Evolutionary conservation across 2,329 filamentous ascomycete genomes (phyloP).

Genomic region (Allantophomopsis lycopodina): DNA sequence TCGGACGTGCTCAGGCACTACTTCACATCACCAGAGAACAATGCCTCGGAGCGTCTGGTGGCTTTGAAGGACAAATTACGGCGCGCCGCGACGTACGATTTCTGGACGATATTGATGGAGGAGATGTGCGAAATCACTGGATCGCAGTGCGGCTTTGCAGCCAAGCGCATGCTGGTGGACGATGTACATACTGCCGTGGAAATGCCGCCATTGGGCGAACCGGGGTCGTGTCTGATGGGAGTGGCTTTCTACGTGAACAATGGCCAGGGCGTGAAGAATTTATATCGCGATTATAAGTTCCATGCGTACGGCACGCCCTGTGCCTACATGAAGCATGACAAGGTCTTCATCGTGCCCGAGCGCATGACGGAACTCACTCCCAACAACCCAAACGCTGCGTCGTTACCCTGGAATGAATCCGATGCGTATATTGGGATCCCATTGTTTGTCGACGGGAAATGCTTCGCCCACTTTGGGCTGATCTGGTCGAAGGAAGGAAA

Average conservation of each 20-base stretch:
- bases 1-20: constrained; percentile 14
- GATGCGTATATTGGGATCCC: constrained; percentile 57
- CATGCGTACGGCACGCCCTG: constrained; percentile 50
- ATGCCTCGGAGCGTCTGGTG: constrained; percentile 45
- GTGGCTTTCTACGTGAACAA: constrained; percentile 54
- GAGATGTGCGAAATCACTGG: constrained; percentile 47
- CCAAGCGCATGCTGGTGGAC: constrained; percentile 46
- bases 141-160: constrained; percentile 56
- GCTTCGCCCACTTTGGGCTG: constrained; percentile 56
- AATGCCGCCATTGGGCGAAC: constrained; percentile 45
- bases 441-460: constrained; percentile 49
- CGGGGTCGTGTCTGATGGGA: constrained; percentile 48
- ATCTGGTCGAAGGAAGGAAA: constrained; percentile 57
- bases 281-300: constrained; percentile 48
- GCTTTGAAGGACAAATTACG: constrained; percentile 41
- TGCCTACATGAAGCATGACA: constrained; percentile 57
- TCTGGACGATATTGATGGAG: constrained; percentile 51
- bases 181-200: constrained; percentile 43
- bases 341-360: constrained; percentile 55
- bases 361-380: constrained; percentile 41
- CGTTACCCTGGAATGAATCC: constrained; percentile 39
- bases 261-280: constrained; percentile 33
- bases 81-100: constrained; percentile 37
- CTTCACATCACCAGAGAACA: constrained; percentile 36
- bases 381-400: constrained; percentile 38